Percentiles rank a stretch among this genome's conserved stretches.
These are phyloP conservation scores for Botryobasidium botryosum DNA, from an alignment of 768 basidiomycete species.

Conservation along the genomic window DNA sequence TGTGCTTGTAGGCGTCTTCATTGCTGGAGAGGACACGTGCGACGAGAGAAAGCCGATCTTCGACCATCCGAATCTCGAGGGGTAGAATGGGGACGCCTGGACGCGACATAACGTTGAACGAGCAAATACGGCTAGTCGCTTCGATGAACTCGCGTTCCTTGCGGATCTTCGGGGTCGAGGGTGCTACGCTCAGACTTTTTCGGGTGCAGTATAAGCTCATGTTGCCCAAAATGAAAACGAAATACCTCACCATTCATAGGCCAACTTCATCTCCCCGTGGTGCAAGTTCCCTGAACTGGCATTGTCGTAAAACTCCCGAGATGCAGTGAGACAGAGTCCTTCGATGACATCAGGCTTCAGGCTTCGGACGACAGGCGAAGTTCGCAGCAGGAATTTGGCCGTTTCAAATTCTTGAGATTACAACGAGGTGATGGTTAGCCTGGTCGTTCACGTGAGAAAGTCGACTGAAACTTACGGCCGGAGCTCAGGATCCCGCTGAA, in stretches of 20 bases:
- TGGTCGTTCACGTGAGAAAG: too few species aligned
- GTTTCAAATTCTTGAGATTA: constrained; percentile 39
- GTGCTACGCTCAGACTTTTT: constrained; percentile 58
- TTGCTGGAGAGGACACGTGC: constrained; percentile 74
- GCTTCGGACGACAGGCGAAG: constrained; percentile 28
- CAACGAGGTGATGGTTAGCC: too few species aligned
- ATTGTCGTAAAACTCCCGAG: constrained; percentile 89
- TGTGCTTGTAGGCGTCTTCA: constrained; percentile 76
- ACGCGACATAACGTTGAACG: constrained; percentile 68
- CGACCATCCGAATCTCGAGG: constrained; percentile 82
- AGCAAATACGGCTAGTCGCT: constrained; percentile 88
- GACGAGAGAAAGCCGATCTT: constrained; percentile 75
- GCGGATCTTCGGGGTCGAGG: constrained; percentile 38
- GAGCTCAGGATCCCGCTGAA: constrained; percentile 72
- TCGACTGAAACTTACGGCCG: constrained; percentile 50
- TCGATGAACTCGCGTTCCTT: constrained; percentile 88
- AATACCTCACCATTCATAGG: constrained; percentile 72
- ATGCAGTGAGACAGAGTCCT: constrained; percentile 61
- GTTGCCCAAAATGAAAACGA: constrained; percentile 4
- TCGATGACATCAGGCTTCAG: constrained; percentile 41
- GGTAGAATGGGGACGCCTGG: constrained; percentile 70
- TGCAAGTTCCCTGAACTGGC: constrained; percentile 84
- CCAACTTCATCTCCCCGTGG: constrained; percentile 88
- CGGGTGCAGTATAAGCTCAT: constrained; percentile 2
- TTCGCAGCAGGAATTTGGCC: constrained; percentile 43